These are phyloP conservation scores for Myotisia sp. DNA, from an alignment of 2,329 filamentous ascomycete genomes.

Conservation along the genomic window DNA sequence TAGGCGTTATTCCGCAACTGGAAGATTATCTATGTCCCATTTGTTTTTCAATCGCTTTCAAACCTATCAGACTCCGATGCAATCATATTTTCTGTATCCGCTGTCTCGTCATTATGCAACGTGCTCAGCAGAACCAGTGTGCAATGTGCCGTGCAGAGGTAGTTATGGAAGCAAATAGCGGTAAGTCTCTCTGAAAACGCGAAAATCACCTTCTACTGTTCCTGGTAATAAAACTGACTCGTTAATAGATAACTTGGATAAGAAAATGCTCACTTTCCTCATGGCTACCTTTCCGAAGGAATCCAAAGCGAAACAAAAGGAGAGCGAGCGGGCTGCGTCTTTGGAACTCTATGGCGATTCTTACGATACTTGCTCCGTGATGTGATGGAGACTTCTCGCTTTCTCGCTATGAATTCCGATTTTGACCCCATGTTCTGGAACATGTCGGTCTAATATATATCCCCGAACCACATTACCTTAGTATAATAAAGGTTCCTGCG, in stretches of 20 bases:
- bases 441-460: not conserved
- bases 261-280: constrained; percentile 52
- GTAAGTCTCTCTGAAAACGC: constrained; percentile 33
- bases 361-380: constrained; percentile 27
- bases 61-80: constrained; percentile 64
- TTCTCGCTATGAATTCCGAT: not conserved
- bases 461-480: no score
- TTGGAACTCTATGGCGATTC: constrained; percentile 56
- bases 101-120: constrained; percentile 68
- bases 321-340: constrained; percentile 63
- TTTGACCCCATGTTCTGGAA: not conserved
- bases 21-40: constrained; percentile 74
- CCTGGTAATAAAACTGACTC: constrained; percentile 1
- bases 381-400: constrained; percentile 7
- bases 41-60: constrained; percentile 65
- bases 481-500: no score
- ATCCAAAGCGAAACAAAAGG: constrained; percentile 16
- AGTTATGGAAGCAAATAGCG: constrained; percentile 54
- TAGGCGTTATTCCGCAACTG: constrained; percentile 63
- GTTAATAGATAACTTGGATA: constrained; percentile 52
- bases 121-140: constrained; percentile 52
- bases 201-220: not conserved
- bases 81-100: constrained; percentile 70
- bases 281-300: constrained; percentile 36
- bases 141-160: constrained; percentile 62